These are phyloP conservation scores for Diaporthe ampelina DNA, from an alignment of 2,329 filamentous ascomycete genomes.

Conservation along the genomic window DNA sequence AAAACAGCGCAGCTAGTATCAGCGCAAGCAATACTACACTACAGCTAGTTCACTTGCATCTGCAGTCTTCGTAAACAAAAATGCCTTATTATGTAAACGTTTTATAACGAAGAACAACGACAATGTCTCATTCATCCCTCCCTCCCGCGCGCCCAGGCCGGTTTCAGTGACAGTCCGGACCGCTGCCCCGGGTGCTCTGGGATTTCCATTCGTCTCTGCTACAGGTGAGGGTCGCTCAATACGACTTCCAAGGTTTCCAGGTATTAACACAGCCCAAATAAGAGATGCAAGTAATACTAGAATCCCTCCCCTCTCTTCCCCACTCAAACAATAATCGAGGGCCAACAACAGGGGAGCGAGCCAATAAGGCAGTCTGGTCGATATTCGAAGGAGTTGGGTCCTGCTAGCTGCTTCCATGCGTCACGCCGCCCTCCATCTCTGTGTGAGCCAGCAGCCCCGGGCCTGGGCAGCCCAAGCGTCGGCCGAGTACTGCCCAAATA, in stretches of 20 bases:
- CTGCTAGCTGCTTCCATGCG: slow-evolving; percentile 12
- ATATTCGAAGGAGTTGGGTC: not conserved
- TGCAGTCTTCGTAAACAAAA: not conserved
- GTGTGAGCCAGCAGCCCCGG: not conserved
- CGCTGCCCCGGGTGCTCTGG: slow-evolving; percentile 12
- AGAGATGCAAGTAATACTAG: slow-evolving; percentile 7
- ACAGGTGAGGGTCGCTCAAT: slow-evolving; percentile 11
- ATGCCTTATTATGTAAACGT: not conserved
- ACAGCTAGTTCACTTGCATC: not conserved
- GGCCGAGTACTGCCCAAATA: slow-evolving; percentile 15
- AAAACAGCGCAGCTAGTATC: not conserved
- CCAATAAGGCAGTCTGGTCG: not conserved
- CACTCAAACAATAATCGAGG: not conserved
- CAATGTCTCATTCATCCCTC: not conserved
- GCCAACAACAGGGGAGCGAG: not conserved
- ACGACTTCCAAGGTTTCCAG: slow-evolving; percentile 9
- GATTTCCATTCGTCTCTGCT: not conserved
- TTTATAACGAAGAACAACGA: not conserved
- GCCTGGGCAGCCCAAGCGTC: not conserved
- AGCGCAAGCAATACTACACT: slow-evolving; percentile 1
- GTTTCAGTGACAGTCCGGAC: slow-evolving; percentile 22
- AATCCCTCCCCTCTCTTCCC: not conserved
- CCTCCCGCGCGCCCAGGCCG: not conserved
- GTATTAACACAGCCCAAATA: slow-evolving; percentile 9
- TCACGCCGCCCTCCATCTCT: not conserved